Conservation (phyloP, 2,329 filamentous ascomycete species). For the Hypoxylon sp. region DNA sequence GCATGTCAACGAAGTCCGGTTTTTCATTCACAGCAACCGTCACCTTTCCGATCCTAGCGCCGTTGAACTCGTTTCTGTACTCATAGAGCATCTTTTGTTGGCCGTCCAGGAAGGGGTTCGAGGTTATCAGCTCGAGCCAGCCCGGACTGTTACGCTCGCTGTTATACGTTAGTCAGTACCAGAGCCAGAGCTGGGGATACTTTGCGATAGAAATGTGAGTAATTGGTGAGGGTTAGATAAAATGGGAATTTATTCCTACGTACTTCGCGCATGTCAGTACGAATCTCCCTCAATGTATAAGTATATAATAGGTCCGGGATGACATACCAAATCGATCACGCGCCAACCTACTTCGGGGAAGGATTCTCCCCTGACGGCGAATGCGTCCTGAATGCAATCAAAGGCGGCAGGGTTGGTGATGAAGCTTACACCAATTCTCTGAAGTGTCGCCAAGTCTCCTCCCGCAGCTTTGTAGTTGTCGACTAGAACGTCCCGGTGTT, state of each 20-base stretch:
- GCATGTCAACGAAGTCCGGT: neutral
- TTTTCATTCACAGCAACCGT: conserved; percentile 8
- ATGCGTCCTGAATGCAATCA: conserved; percentile 9
- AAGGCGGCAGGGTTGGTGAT: conserved; percentile 8
- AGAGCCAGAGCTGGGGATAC: neutral
- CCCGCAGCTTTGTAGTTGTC: conserved; percentile 33
- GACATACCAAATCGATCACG: conserved; percentile 20
- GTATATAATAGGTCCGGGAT: too few species aligned
- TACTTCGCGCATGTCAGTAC: conserved; percentile 19
- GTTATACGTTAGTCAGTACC: conserved; percentile 6
- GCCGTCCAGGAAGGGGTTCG: conserved; percentile 23
- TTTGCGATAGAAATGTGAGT: neutral
- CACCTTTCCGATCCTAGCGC: conserved; percentile 16
- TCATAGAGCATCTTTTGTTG: conserved; percentile 33
- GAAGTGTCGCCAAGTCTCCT: conserved; percentile 7
- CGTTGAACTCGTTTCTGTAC: conserved; percentile 13
- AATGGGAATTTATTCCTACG: neutral
- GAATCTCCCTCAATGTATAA: neutral
- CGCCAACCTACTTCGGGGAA: neutral
- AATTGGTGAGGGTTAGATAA: neutral
- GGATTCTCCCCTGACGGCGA: neutral
- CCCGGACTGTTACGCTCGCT: conserved; percentile 7
- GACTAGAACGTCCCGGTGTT: conserved; percentile 37
- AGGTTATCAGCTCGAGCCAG: conserved; percentile 16
- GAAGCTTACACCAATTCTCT: conserved; percentile 12